Evolutionary conservation across 768 basidiomycete genomes (phyloP).

Genomic region (Leccinum arenicola): DNA sequence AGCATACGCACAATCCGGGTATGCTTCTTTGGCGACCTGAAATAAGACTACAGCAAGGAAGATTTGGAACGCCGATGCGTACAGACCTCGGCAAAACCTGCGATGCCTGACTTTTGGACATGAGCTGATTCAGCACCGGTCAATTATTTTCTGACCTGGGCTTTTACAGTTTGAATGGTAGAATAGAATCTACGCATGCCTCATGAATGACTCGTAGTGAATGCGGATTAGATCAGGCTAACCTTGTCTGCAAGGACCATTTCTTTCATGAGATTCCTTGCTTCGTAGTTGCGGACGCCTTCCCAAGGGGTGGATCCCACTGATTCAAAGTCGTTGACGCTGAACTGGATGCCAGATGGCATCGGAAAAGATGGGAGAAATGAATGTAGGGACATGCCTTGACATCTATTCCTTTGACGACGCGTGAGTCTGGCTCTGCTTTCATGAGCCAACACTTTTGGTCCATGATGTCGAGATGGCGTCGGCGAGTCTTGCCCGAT

Average conservation of each 20-base stretch:
- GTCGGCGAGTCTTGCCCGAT: background rate
- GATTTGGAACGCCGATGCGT: background rate
- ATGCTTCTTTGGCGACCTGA: conserved; percentile 78
- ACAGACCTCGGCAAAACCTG: conserved; percentile 77
- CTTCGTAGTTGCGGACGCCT: conserved; percentile 83
- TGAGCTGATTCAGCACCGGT: conserved; percentile 5
- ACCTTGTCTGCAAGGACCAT: conserved; percentile 79
- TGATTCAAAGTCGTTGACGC: conserved; percentile 80
- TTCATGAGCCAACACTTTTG: conserved; percentile 69
- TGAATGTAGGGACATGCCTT: conserved; percentile 45
- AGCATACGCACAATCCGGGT: conserved; percentile 74
- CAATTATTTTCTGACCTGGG: conserved; percentile 50
- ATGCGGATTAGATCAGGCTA: conserved; percentile 4
- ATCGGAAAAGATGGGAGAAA: background rate
- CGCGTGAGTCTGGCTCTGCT: conserved; percentile 80
- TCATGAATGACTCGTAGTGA: background rate
- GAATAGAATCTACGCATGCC: conserved; percentile 63
- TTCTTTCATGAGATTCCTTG: conserved; percentile 78
- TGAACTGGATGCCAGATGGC: conserved; percentile 50
- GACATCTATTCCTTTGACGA: conserved; percentile 86
- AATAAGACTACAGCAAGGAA: conserved; percentile 6
- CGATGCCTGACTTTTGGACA: conserved; percentile 51
- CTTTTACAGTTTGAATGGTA: conserved; percentile 87
- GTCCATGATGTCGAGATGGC: conserved; percentile 11
- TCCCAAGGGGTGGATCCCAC: conserved; percentile 77